Percentiles rank a stretch among this genome's conserved stretches.
These are phyloP conservation scores for Fusarium sp. DNA, from an alignment of 2,329 filamentous ascomycete genomes.

Conservation along the genomic window DNA sequence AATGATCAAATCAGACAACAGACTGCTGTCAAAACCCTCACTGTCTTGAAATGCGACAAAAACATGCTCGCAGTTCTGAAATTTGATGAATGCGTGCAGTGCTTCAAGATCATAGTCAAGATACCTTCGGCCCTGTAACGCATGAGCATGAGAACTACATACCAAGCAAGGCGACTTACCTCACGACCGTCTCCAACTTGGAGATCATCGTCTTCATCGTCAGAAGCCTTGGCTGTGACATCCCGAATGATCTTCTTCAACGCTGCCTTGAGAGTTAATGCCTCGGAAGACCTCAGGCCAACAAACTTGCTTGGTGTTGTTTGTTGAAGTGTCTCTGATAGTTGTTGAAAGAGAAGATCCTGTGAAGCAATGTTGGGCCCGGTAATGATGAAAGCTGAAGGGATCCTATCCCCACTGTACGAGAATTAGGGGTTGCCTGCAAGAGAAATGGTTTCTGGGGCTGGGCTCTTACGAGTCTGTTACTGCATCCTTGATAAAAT, in stretches of 20 bases:
- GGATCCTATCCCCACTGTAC: conserved; percentile 63
- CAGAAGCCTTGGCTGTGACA: conserved; percentile 61
- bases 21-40: conserved; percentile 79
- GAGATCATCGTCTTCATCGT: conserved; percentile 70
- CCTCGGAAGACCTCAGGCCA: conserved; percentile 75
- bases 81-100: conserved; percentile 69
- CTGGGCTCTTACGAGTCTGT: conserved; percentile 48
- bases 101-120: conserved; percentile 84
- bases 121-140: conserved; percentile 68
- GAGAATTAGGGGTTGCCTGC: conserved; percentile 31
- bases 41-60: conserved; percentile 83
- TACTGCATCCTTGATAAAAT: conserved; percentile 63
- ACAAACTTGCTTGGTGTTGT: conserved; percentile 68
- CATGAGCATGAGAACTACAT: conserved; percentile 24
- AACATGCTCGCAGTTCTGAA: conserved; percentile 67
- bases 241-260: conserved; percentile 80
- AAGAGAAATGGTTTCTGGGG: background rate
- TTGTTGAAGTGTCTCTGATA: conserved; percentile 67
- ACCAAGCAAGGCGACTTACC: conserved; percentile 52
- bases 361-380: conserved; percentile 84
- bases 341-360: conserved; percentile 77
- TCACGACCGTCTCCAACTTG: conserved; percentile 60
- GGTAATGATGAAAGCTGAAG: conserved; percentile 78
- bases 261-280: conserved; percentile 77
- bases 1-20: conserved; percentile 78